phyloP scores from a whole-genome alignment of 176 grass and related monocot genomes.

The Neostapfia colusana region DNA sequence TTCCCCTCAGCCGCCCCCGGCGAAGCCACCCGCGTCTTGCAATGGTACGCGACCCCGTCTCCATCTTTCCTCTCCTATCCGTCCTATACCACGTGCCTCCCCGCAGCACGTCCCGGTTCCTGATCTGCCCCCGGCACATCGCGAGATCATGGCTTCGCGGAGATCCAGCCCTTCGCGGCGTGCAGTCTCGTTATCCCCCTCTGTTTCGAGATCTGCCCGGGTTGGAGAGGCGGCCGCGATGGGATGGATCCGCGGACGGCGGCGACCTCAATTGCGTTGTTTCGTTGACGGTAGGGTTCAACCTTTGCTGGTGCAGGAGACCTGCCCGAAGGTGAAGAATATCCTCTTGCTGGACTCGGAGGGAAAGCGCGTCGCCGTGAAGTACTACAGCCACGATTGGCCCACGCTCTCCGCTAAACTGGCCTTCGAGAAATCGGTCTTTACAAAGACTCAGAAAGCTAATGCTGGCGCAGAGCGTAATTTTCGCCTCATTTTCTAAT shows the following conservation, averaged over 20 bases:
- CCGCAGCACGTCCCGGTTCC: background rate
- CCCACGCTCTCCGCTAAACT: conserved; percentile 52
- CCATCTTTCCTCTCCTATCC: background rate
- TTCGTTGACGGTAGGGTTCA: background rate
- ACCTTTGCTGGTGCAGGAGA: conserved; percentile 26
- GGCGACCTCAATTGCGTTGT: background rate
- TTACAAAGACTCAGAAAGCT: conserved; percentile 56
- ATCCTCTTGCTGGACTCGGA: conserved; percentile 66
- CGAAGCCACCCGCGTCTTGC: background rate
- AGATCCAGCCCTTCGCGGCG: background rate
- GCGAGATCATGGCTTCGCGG: background rate
- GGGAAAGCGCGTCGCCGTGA: conserved; percentile 63
- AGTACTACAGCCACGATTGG: conserved; percentile 66
- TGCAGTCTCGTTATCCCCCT: background rate
- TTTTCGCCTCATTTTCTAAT: background rate
- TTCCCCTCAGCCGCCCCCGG: background rate
- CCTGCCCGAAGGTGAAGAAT: conserved; percentile 60
- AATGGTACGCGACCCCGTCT: conserved; percentile 28
- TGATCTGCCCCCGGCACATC: conserved; percentile 21
- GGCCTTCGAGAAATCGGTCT: conserved; percentile 67
- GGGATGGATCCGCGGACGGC: conserved; percentile 25
- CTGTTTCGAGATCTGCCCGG: background rate
- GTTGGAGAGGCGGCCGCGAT: background rate
- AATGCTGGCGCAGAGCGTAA: conserved; percentile 43
- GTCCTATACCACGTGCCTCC: background rate